Evolutionary conservation across 495 filamentous ascomycete species (phyloP), one percentile per base, ranked within the genome.

Genomic region (Talaromyces proteolyticus): DNA sequence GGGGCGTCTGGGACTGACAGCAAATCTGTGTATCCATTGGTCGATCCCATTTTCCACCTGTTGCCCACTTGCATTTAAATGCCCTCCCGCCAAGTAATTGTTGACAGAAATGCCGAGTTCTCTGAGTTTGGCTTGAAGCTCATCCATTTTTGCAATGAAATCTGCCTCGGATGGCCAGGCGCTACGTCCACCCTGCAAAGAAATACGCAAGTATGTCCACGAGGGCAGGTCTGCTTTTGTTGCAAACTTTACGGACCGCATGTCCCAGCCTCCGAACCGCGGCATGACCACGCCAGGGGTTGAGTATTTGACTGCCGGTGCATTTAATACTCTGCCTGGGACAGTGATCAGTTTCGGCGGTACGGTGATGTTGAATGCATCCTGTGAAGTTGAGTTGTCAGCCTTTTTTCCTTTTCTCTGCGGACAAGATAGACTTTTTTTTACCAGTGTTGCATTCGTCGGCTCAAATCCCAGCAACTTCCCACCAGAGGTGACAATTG

Each of bases 361-460:
- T 0, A 84, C 65, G 6, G 67, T 57, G 34, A 90, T 59, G 6
- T 80, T 79, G 55, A 88, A 89, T 0, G 86, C 80, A 23, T 66
- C 69, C 0, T 63, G 12, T n/a, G n/a, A n/a, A n/a, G n/a, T 29
- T 12, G 26, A 29, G 12, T 29, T 29, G 26, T 29, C 26, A 29
- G 26, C 26, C 12, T 29, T 29, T 29, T 29, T n/a, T 29, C 52
- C 1, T 23, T 50, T 16, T 61, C 81, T 1, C 86, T 86, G 19
- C 84, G 67, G 54, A 91, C 88, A 52, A 94, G 60, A n/a, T 89
- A 66, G 0, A 86, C 85, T 1, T 69, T n/a, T 42, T 12, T 56
- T 66, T 59, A 65, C 68, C 44, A 64, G 41, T 42, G 60, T 62
- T 0, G 58, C 14, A 26, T 57, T 60, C 20, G 56, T 44, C n/a